A percentile compares a stretch with the other conserved stretches of the same genome.
Conservation (phyloP, 2,329 filamentous ascomycete species). For the Fusarium sp. region DNA sequence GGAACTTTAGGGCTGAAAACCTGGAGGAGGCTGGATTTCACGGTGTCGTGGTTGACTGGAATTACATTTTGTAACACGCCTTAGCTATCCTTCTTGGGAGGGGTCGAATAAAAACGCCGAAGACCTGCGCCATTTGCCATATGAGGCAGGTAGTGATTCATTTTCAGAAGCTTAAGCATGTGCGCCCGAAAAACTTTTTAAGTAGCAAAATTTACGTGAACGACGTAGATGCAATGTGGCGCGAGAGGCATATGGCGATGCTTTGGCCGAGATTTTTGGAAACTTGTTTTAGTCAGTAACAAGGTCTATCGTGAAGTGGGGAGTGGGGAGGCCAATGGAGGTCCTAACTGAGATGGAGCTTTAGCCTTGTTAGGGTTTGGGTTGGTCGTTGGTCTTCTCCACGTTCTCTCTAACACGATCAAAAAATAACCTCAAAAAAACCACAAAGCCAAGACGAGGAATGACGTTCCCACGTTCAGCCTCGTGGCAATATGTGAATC, state of each 20-base stretch:
- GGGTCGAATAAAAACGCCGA: neutral
- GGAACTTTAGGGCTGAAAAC: neutral
- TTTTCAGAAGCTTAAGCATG: slow-evolving; percentile 5
- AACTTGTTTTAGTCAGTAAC: slow-evolving; percentile 11
- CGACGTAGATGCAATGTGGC: neutral
- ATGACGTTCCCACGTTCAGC: slow-evolving; percentile 23
- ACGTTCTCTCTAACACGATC: slow-evolving; percentile 6
- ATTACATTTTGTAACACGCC: neutral
- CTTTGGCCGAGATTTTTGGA: slow-evolving; percentile 22
- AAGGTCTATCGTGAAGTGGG: slow-evolving; percentile 16
- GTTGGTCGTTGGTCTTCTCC: neutral
- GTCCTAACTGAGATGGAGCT: neutral
- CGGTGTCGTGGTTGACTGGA: neutral
- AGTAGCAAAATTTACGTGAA: neutral
- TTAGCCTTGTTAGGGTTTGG: neutral
- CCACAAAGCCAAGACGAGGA: neutral
- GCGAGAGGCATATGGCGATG: neutral
- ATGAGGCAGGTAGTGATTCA: slow-evolving; percentile 14
- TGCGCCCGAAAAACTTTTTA: slow-evolving; percentile 4
- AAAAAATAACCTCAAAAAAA: neutral
- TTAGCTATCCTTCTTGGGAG: neutral
- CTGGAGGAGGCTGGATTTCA: neutral
- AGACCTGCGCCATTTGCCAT: neutral
- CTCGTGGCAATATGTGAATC: slow-evolving; percentile 37
- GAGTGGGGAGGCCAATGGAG: neutral